phyloP scores from a whole-genome alignment of 1,284 basidiomycete genomes.

The Abortiporus biennis region DNA sequence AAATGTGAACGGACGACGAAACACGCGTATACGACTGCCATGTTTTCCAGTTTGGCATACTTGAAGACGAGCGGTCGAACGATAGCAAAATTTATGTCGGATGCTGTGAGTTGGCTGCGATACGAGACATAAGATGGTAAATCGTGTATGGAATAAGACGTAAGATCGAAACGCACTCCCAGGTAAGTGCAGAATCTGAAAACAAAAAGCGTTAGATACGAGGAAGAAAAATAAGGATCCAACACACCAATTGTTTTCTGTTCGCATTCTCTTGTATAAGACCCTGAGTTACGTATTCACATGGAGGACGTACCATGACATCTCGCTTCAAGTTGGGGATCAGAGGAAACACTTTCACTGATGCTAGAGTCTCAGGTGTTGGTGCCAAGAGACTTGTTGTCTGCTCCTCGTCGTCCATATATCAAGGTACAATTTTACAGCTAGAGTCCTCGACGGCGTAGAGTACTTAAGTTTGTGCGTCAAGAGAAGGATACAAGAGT shows the following conservation, averaged over 20 bases:
- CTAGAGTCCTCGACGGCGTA: too few relatives aligned
- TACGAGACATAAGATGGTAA: slow-evolving; percentile 4
- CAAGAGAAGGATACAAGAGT: too few relatives aligned
- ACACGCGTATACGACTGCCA: slow-evolving; percentile 69
- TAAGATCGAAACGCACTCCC: slow-evolving; percentile 50
- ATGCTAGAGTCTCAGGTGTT: slow-evolving; percentile 46
- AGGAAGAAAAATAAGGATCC: too few relatives aligned
- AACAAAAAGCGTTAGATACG: slow-evolving; percentile 15
- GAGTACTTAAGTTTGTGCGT: too few relatives aligned
- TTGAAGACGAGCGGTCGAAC: slow-evolving; percentile 77
- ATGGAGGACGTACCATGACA: slow-evolving; percentile 53
- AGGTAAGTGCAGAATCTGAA: slow-evolving; percentile 70
- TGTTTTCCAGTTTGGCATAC: slow-evolving; percentile 70
- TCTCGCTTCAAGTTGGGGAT: slow-evolving; percentile 67
- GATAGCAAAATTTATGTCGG: slow-evolving; percentile 80
- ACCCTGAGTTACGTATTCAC: too few relatives aligned
- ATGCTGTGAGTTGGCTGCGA: slow-evolving; percentile 71
- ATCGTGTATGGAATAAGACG: not conserved
- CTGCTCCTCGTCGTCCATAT: slow-evolving; percentile 28
- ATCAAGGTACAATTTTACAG: too few relatives aligned
- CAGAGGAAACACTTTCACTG: slow-evolving; percentile 70
- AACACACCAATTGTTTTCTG: slow-evolving; percentile 42
- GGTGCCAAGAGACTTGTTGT: slow-evolving; percentile 39
- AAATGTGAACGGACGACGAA: slow-evolving; percentile 62
- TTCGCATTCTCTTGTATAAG: too few relatives aligned